Conservation (phyloP, 2,329 filamentous ascomycete genomes). For the Fusarium equiseti region DNA sequence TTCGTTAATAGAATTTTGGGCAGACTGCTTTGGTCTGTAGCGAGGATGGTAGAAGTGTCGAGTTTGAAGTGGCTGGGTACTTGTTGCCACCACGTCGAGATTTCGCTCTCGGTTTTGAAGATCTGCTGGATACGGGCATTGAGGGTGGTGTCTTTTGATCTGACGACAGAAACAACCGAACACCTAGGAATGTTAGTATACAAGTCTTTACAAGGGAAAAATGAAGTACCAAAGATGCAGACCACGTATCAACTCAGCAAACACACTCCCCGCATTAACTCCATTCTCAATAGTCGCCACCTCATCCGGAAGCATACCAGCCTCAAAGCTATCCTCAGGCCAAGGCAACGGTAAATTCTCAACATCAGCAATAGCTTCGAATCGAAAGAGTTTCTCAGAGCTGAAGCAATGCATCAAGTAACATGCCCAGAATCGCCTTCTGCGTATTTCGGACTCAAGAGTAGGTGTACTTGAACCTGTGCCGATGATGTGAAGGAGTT, state of each 20-base stretch:
- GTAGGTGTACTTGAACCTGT: fast-evolving
- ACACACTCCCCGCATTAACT: not conserved
- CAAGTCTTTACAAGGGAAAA: too few relatives aligned
- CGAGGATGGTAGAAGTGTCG: fast-evolving
- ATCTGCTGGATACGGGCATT: not conserved
- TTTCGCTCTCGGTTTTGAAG: not conserved
- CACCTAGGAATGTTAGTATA: fast-evolving
- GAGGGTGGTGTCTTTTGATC: not conserved
- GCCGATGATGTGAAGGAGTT: constrained; percentile 31
- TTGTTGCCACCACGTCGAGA: not conserved
- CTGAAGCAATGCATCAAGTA: constrained; percentile 11
- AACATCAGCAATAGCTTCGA: not conserved
- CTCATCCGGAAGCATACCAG: fast-evolving
- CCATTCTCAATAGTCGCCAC: not conserved
- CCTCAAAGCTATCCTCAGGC: not conserved
- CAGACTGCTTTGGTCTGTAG: fast-evolving
- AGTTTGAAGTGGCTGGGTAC: fast-evolving
- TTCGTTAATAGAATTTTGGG: not conserved
- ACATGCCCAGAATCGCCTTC: not conserved
- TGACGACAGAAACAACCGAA: not conserved
- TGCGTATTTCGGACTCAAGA: not conserved
- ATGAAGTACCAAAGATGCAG: not conserved
- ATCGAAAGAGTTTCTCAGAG: not conserved
- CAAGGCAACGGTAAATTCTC: not conserved
- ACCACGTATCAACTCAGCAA: not conserved